phyloP scores from a whole-genome alignment of 768 basidiomycete genomes.

The Mycena galericulata region DNA sequence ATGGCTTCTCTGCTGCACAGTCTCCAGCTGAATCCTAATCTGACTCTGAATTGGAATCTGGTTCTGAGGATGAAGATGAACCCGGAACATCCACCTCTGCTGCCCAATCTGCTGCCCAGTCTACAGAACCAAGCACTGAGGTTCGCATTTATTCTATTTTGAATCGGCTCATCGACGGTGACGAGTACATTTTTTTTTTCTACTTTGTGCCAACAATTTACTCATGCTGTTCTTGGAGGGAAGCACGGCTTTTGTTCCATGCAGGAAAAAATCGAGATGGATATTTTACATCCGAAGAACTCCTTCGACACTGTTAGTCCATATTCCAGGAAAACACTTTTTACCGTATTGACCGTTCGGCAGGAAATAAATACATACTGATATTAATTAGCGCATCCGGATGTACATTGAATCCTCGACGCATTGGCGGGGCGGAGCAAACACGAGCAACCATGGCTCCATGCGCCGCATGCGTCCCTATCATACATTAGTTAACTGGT shows the following conservation, averaged over 20 bases:
- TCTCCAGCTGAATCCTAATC: slow-evolving; percentile 3
- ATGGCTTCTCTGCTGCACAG: slow-evolving; percentile 9
- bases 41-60: not conserved
- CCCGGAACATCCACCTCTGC: not conserved
- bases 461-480: too few species aligned
- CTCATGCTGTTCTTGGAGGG: slow-evolving; percentile 15
- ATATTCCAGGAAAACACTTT: too few species aligned
- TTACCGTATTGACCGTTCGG: too few species aligned
- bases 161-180: slow-evolving; percentile 23
- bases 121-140: not conserved
- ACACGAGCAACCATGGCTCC: too few species aligned
- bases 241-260: slow-evolving; percentile 38
- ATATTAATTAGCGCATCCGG: too few species aligned
- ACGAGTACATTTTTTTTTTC: slow-evolving; percentile 16
- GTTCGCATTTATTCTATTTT: slow-evolving; percentile 10
- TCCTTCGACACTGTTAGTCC: slow-evolving; percentile 41
- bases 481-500: too few species aligned
- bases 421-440: too few species aligned
- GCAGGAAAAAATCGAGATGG: slow-evolving; percentile 42
- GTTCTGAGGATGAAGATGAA: slow-evolving; percentile 1
- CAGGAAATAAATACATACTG: too few species aligned
- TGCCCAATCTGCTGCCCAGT: not conserved
- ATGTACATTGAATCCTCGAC: too few species aligned
- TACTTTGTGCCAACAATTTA: not conserved
- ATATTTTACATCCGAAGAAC: slow-evolving; percentile 39